Evolutionary conservation across 2,329 filamentous ascomycete genomes (phyloP).

Genomic region (Ambrosiella cleistominuta): DNA sequence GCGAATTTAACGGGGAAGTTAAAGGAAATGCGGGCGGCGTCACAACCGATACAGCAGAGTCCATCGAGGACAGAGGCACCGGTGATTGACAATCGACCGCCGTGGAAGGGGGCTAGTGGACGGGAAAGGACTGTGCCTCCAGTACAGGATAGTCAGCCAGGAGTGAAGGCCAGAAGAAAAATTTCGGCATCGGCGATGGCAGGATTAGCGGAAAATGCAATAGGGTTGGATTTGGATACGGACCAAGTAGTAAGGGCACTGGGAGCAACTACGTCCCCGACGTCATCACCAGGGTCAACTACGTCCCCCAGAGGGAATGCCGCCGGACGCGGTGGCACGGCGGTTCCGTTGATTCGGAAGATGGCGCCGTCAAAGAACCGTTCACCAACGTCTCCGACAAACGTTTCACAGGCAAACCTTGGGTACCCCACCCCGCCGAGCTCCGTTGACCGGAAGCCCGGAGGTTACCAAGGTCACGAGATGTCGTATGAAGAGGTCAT

Average conservation of each 20-base stretch:
- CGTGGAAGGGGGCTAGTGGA: constrained; percentile 60
- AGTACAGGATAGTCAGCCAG: constrained; percentile 33
- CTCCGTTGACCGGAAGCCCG: constrained; percentile 13
- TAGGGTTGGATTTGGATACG: neutral
- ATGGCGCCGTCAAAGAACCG: constrained; percentile 8
- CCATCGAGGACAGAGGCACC: neutral
- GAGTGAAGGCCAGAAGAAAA: constrained; percentile 7
- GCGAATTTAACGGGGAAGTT: constrained; percentile 29
- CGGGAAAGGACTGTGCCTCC: constrained; percentile 46
- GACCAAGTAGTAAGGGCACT: neutral
- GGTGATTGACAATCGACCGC: constrained; percentile 27
- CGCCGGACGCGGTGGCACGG: neutral
- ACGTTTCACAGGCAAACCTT: neutral
- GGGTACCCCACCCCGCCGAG: constrained; percentile 8
- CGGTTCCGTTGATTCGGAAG: constrained; percentile 9
- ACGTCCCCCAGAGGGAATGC: constrained; percentile 8
- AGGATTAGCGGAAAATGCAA: neutral
- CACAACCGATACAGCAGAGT: constrained; percentile 4
- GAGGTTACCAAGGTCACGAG: constrained; percentile 14
- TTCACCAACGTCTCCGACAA: constrained; percentile 2
- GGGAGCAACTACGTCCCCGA: neutral
- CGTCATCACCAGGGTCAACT: neutral
- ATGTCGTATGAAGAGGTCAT: constrained; percentile 2
- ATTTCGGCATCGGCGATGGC: constrained; percentile 3
- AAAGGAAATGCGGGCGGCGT: constrained; percentile 22